A percentile compares a stretch with the other conserved stretches of the same genome.
phyloP scores from a whole-genome alignment of 495 filamentous ascomycete species.

The Penicillium pulvis region DNA sequence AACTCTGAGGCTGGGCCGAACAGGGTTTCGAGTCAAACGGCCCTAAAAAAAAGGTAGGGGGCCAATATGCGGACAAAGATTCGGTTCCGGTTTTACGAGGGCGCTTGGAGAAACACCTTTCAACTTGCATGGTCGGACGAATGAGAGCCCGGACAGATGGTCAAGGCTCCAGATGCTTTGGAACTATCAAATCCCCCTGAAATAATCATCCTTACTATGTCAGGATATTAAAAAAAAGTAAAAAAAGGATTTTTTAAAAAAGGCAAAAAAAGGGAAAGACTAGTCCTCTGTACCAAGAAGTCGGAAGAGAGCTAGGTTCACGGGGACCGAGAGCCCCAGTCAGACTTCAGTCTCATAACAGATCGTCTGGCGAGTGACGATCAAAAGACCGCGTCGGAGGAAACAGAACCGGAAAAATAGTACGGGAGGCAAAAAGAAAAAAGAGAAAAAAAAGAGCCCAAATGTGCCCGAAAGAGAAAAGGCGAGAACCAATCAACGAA shows the following conservation, averaged over 20 bases:
- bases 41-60: constrained; percentile 1
- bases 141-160: constrained; percentile 16
- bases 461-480: constrained; percentile 10
- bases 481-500: constrained; percentile 10
- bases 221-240: not conserved
- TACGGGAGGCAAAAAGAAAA: constrained; percentile 1
- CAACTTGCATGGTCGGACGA: constrained; percentile 17
- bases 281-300: not conserved
- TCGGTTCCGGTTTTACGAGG: constrained; percentile 20
- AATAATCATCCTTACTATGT: constrained; percentile 10
- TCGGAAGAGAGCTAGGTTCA: not conserved
- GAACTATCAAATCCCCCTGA: constrained; percentile 30
- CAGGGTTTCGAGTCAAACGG: constrained; percentile 6
- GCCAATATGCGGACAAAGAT: constrained; percentile 9
- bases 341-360: constrained; percentile 7
- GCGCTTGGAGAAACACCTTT: constrained; percentile 17
- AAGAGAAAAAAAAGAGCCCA: constrained; percentile 3
- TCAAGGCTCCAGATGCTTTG: constrained; percentile 1
- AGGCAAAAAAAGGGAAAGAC: not conserved
- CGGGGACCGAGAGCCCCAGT: constrained; percentile 7
- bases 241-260: constrained; percentile 1
- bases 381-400: constrained; percentile 5
- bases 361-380: constrained; percentile 3
- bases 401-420: constrained; percentile 5
- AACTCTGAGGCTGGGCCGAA: not conserved